Evolutionary conservation across 345 rosid species (phyloP).

Genomic region (Triadica sebifera): DNA sequence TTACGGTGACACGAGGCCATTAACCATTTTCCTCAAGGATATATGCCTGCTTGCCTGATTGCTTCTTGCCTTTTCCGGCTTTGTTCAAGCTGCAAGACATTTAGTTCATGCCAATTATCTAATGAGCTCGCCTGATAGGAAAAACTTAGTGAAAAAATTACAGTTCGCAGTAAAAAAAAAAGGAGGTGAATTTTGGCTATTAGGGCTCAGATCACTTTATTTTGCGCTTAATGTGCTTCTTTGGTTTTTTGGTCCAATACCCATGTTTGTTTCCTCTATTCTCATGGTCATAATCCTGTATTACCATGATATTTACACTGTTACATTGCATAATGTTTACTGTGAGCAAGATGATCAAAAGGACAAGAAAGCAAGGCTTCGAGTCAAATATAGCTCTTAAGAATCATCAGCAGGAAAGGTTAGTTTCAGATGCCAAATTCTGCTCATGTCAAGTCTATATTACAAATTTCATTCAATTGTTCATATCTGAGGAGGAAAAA

Average conservation of each 20-base stretch:
- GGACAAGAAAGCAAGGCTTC: background rate
- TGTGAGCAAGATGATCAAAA: background rate
- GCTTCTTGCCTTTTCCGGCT: constrained; percentile 28
- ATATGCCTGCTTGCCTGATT: constrained; percentile 28
- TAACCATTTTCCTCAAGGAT: constrained; percentile 26
- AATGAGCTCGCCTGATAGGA: constrained; percentile 28
- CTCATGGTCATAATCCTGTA: constrained; percentile 19
- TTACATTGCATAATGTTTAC: constrained; percentile 15
- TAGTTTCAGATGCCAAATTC: background rate
- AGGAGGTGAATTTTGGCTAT: constrained; percentile 17
- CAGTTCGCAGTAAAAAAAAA: constrained; percentile 21
- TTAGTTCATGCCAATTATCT: constrained; percentile 32
- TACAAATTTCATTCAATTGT: too few relatives aligned
- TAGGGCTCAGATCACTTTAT: constrained; percentile 27
- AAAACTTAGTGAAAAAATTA: constrained; percentile 16
- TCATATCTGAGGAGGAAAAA: too few relatives aligned
- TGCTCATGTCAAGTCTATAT: background rate
- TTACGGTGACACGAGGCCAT: constrained; percentile 28
- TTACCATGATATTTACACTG: constrained; percentile 21
- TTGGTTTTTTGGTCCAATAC: constrained; percentile 34
- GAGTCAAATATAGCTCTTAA: constrained; percentile 14
- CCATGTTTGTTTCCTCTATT: constrained; percentile 26
- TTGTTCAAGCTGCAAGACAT: constrained; percentile 24
- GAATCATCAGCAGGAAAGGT: background rate
- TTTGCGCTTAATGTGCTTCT: constrained; percentile 22